These are phyloP conservation scores for Suillus paluster DNA, from an alignment of 768 basidiomycete genomes.

Conservation along the genomic window DNA sequence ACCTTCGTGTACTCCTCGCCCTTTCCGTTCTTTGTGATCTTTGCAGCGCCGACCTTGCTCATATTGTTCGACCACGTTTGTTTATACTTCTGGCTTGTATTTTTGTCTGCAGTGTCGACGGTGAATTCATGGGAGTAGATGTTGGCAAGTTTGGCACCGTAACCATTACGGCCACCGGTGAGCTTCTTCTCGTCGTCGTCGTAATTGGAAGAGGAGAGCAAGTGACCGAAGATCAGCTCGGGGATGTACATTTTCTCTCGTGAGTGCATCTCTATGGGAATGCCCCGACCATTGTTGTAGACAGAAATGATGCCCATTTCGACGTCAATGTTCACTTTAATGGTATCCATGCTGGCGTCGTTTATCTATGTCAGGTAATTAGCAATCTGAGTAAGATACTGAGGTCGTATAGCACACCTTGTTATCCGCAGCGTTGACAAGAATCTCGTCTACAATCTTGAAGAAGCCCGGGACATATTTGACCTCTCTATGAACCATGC, in stretches of 20 bases:
- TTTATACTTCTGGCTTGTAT: conserved; percentile 85
- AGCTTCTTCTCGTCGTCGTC: conserved; percentile 99
- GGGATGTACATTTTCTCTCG: conserved; percentile 95
- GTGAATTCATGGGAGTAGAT: conserved; percentile 97
- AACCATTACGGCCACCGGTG: conserved; percentile 98
- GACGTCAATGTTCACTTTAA: conserved; percentile 87
- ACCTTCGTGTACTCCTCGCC: conserved; percentile 92
- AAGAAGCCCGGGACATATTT: conserved; percentile 97
- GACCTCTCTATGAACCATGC: conserved; percentile 81
- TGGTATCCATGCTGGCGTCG: conserved; percentile 85
- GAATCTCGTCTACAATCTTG: conserved; percentile 99
- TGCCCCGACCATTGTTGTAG: conserved; percentile 94
- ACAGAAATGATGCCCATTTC: conserved; percentile 89
- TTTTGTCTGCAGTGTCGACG: conserved; percentile 93
- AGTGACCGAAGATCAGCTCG: conserved; percentile 95
- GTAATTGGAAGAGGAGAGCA: conserved; percentile 94
- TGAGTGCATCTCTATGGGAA: conserved; percentile 95
- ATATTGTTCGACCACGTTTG: conserved; percentile 96
- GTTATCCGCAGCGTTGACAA: conserved; percentile 99
- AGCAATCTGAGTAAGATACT: conserved; percentile 18
- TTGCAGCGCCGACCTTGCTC: conserved; percentile 83
- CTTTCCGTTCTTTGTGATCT: conserved; percentile 89
- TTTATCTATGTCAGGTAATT: conserved; percentile 68
- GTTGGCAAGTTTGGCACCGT: conserved; percentile 97
- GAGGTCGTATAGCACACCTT: conserved; percentile 59